Evolutionary conservation across 257 asterid species (phyloP).

Genomic region (Perilla frutescens): DNA sequence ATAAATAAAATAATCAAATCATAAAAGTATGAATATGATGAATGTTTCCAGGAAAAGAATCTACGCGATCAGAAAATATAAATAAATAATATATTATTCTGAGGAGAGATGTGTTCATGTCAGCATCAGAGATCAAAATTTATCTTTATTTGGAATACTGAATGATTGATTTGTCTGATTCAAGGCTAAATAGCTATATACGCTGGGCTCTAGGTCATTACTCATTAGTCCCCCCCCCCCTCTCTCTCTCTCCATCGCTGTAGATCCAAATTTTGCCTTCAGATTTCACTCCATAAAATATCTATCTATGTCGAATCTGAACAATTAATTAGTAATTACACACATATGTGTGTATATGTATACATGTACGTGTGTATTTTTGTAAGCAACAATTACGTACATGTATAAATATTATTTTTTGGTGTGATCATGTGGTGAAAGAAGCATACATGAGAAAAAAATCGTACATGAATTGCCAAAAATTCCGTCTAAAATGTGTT

Average conservation of each 20-base stretch:
- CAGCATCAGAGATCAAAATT: background rate
- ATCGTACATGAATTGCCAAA: too few relatives aligned
- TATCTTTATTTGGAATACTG: constrained; percentile 13
- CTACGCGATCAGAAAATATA: constrained; percentile 21
- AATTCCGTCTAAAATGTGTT: too few relatives aligned
- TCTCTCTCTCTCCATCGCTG: too few relatives aligned
- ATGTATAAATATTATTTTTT: too few relatives aligned
- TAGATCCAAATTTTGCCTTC: background rate
- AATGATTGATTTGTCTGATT: constrained; percentile 28
- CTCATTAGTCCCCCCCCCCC: too few relatives aligned
- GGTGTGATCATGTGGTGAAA: too few relatives aligned
- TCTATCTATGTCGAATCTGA: too few relatives aligned
- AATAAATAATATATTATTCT: background rate
- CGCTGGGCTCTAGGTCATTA: constrained; percentile 26
- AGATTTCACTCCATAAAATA: background rate
- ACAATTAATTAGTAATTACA: too few relatives aligned
- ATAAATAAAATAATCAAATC: background rate
- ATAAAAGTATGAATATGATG: background rate
- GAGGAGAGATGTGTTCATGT: background rate
- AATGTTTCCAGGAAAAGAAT: constrained; percentile 28
- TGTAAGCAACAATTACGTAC: too few relatives aligned
- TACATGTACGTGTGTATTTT: too few relatives aligned
- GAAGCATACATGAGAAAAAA: too few relatives aligned
- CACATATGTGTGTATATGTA: too few relatives aligned
- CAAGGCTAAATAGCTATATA: constrained; percentile 3